Conservation (phyloP, 345 rosid species). For the Corymbia maculata region DNA sequence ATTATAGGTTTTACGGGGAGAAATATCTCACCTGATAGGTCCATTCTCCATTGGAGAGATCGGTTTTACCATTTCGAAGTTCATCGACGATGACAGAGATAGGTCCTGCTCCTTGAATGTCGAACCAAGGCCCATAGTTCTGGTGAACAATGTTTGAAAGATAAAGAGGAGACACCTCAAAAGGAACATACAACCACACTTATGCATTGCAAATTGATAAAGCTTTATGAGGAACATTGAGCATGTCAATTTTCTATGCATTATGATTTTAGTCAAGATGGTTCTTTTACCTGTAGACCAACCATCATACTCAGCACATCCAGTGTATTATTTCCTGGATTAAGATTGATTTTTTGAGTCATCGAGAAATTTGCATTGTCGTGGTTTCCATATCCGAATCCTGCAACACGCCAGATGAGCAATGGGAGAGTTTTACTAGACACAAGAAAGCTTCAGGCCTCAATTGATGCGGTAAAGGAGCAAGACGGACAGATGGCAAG, state of each 20-base stretch:
- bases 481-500: neutral
- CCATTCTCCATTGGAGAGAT: conserved; percentile 37
- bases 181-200: neutral
- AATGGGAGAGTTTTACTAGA: neutral
- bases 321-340: conserved; percentile 41
- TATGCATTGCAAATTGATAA: neutral
- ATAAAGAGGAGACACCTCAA: neutral
- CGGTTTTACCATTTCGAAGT: conserved; percentile 6
- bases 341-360: conserved; percentile 22
- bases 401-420: conserved; percentile 8
- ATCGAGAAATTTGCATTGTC: conserved; percentile 34
- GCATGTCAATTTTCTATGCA: neutral
- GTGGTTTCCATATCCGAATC: conserved; percentile 46
- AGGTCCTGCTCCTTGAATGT: conserved; percentile 46
- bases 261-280: neutral
- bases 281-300: conserved; percentile 39
- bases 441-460: neutral
- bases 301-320: conserved; percentile 52
- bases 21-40: conserved; percentile 37
- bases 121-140: conserved; percentile 69
- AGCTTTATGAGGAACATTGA: neutral
- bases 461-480: neutral
- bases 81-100: conserved; percentile 16
- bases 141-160: neutral
- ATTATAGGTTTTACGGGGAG: neutral